A percentile compares a stretch with the other conserved stretches of the same genome.
These are phyloP conservation scores for Rutstroemia sydowiana DNA, from an alignment of 2,329 filamentous ascomycete genomes.

Conservation along the genomic window DNA sequence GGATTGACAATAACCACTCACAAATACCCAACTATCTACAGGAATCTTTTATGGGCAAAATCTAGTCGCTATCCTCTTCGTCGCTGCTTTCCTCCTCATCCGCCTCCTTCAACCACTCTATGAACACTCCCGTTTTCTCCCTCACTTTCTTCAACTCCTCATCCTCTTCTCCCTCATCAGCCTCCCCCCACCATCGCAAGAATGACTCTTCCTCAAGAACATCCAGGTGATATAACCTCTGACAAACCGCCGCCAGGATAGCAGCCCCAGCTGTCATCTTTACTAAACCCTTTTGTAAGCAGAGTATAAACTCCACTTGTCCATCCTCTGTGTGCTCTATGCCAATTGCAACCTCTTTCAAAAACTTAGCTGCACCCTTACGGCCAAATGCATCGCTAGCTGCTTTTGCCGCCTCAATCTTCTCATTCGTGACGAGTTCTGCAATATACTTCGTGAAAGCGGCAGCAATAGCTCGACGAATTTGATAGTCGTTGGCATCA, in stretches of 20 bases:
- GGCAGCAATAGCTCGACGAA: constrained; percentile 77
- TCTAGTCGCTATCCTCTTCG: constrained; percentile 39
- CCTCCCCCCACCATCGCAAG: constrained; percentile 79
- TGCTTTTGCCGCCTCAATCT: constrained; percentile 54
- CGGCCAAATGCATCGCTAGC: constrained; percentile 53
- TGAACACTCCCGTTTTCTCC: constrained; percentile 66
- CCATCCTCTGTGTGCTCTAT: constrained; percentile 60
- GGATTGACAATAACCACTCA: neutral
- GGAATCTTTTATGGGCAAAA: no score
- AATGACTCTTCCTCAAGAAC: constrained; percentile 85
- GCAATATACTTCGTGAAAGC: constrained; percentile 78
- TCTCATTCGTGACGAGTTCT: constrained; percentile 54
- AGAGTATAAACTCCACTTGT: constrained; percentile 77
- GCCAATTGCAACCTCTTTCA: constrained; percentile 53
- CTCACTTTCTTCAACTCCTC: constrained; percentile 65
- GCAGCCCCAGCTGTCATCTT: constrained; percentile 55
- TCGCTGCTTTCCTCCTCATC: constrained; percentile 62
- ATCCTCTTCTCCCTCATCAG: constrained; percentile 43
- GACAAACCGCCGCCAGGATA: constrained; percentile 70
- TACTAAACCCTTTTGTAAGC: constrained; percentile 72
- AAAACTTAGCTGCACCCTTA: constrained; percentile 47
- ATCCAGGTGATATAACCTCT: constrained; percentile 79
- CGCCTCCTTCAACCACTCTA: constrained; percentile 77
- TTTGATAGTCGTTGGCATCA: constrained; percentile 82
- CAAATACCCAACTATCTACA: neutral